These are phyloP conservation scores for Wickerhamiella azymoides DNA, from an alignment of 805 yeast species.

Conservation along the genomic window DNA sequence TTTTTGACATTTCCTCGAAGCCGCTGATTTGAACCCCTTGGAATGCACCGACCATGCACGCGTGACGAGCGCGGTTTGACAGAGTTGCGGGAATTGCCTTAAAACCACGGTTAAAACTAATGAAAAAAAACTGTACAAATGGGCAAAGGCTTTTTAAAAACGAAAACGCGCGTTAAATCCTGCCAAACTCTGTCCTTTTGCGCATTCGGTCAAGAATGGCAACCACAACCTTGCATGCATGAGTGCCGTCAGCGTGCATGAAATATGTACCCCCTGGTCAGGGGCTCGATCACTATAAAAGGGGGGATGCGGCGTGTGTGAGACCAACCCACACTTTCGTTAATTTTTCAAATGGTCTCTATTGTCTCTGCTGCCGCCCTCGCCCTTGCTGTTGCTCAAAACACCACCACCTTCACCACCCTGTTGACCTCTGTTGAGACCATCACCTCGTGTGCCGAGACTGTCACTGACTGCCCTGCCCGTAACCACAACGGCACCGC, in stretches of 20 bases:
- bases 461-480: slow-evolving; percentile 9
- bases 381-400: slow-evolving; percentile 28
- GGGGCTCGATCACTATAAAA: background rate
- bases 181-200: background rate
- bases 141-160: background rate
- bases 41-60: no score
- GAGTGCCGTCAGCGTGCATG: background rate
- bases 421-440: slow-evolving; percentile 31
- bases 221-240: background rate
- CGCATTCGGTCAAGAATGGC: background rate
- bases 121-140: no score
- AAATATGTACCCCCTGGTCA: background rate
- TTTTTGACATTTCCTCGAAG: no score
- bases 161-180: background rate
- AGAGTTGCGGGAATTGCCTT: no score
- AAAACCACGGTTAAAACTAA: no score
- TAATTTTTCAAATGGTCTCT: slow-evolving; percentile 13
- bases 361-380: slow-evolving; percentile 15
- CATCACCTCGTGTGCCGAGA: slow-evolving; percentile 31
- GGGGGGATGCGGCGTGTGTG: background rate
- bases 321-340: slow-evolving; percentile 3
- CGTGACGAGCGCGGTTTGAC: no score
- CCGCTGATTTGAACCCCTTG: no score
- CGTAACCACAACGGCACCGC: slow-evolving; percentile 17
- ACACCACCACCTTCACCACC: slow-evolving; percentile 16